Percentiles rank a stretch among this genome's conserved stretches.
phyloP scores from a whole-genome alignment of 108 stramenopile genomes.

The Fistulifera pelliculosa region DNA sequence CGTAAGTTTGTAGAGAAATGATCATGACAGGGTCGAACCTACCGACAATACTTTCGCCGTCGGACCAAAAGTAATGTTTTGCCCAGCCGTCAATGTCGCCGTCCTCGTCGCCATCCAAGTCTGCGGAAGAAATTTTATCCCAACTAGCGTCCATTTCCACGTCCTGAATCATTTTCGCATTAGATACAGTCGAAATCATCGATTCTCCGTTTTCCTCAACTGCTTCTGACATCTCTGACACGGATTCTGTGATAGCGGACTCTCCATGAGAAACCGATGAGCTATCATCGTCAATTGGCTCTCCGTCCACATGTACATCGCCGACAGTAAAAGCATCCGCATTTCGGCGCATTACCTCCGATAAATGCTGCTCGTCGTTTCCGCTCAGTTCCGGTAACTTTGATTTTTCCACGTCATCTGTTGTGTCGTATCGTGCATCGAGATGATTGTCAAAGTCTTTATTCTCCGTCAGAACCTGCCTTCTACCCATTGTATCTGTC shows the following conservation, averaged over 20 bases:
- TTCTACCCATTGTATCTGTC: slow-evolving; percentile 60
- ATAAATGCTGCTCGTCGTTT: slow-evolving; percentile 30
- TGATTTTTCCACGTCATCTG: slow-evolving; percentile 26
- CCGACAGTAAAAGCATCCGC: slow-evolving; percentile 41
- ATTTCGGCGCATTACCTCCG: slow-evolving; percentile 44
- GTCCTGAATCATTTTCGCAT: neutral
- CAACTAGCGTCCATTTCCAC: slow-evolving; percentile 16
- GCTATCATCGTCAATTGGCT: slow-evolving; percentile 26
- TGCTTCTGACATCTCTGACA: slow-evolving; percentile 3
- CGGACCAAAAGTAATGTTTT: slow-evolving; percentile 63
- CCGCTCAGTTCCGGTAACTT: slow-evolving; percentile 4
- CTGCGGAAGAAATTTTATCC: slow-evolving; percentile 37
- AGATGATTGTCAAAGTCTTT: slow-evolving; percentile 48
- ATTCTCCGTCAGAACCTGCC: slow-evolving; percentile 49
- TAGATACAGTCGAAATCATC: too few relatives aligned
- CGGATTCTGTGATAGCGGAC: slow-evolving; percentile 1
- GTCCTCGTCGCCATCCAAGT: slow-evolving; percentile 18
- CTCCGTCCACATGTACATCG: slow-evolving; percentile 21
- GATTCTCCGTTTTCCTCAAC: neutral
- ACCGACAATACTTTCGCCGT: slow-evolving; percentile 55
- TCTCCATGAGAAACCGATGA: slow-evolving; percentile 28
- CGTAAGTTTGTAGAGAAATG: slow-evolving; percentile 42
- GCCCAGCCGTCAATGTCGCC: slow-evolving; percentile 67
- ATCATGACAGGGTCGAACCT: slow-evolving; percentile 61
- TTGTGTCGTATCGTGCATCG: slow-evolving; percentile 45